Evolutionary conservation across 2,329 filamentous ascomycete species (phyloP), one percentile per base, ranked within the genome.

Genomic region (Aspergillus thermomutatus): DNA sequence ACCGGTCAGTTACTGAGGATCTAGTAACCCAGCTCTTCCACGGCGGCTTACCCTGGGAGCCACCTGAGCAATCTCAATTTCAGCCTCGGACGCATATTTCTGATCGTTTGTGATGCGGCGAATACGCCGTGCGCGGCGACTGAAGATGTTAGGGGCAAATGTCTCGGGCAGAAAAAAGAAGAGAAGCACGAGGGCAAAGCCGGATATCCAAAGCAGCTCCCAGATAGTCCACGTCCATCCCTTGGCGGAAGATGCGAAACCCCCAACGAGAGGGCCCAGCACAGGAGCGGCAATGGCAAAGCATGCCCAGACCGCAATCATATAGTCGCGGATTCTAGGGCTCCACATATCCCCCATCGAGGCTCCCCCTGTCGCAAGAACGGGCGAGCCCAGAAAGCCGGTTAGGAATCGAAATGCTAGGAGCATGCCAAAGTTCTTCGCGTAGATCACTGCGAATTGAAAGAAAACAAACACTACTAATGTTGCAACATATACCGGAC

Each of bases 201-300:
- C 79, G 0, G 83, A 77, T 3, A 83, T 75, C 84, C 84, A 88
- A 43, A 88, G 72, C 51, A 87, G 80, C 64, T 86, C 83, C 79
- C 84, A 66, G n/a, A 67, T 86, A 0, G 82, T 82, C 84, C 84
- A 87, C 11, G 83, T 77, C 85, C 85, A 88, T 52, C 72, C 74
- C 69, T 83, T 78, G 4, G 76, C 80, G 1, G 79, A 77, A 5
- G 85, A 82, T 4, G 82, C 78, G 68, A 84, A 89, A 1, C 85
- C 85, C 2, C 80, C 81, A 3, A 89, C 73, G 0, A 88, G 72
- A 4, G 87, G 86, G 0, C 86, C 86, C 0, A 88, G 74, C 11
- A 84, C 83, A 0, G 80, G 82, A 0, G 76, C 80, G 4, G 50
- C 77, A 73, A 67, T 59, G 7, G 66, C 69, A 27, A 66, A 66